Base-by-base conservation (phyloP, 2,329 filamentous ascomycete species). In the Immersiporthe knoxdaviesiana region DNA sequence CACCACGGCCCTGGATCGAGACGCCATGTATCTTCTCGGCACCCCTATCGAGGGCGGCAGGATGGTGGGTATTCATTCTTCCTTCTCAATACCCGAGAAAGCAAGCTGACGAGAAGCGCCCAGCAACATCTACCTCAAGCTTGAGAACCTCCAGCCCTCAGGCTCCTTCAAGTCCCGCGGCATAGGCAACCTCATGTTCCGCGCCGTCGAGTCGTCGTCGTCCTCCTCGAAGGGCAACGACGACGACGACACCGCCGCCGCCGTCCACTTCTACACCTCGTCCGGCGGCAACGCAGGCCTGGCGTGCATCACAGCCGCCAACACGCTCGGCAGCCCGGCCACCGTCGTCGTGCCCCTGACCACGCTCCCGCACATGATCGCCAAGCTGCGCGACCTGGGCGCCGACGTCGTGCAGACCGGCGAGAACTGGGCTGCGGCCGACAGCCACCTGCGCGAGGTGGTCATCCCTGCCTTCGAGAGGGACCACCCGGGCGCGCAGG, bases 101-200 rank as follows among this genome's bases (percentile, higher is more conserved):
- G 35, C 10, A 21, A 18, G 61, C 61, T 63, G 27, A 63, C 24
- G 61, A 37, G 54, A 56, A 32, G 41, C 66, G 30, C n/a, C 35
- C 71, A 84, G 91, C 83, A 89, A 91, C 81, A 87, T 96, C 80
- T 92, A 91, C 78, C 88, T 96, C 76, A 96, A 96, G 79, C 87
- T 95, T 69, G 92, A 96, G 74, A 92, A 90, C 76, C 84, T 92
- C 68, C 93, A 97, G 78, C 93, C 92, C 10, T 91, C 90, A 10
- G 91, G 91, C 72, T 94, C 91, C 21, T 97, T 96, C 88, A 95
- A 96, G 79, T 94, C 91, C 58, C 85, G 88, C 74, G 92, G 91
- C 67, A 88, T 94, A 73, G 91, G 91, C 74, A 87, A 92, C 79
- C 87, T 91, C 75, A 88, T 93, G 77, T 84, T 89, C 65, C 82